Evolutionary conservation across 345 rosid genomes (phyloP).

Genomic region (Trapa bicornis): DNA sequence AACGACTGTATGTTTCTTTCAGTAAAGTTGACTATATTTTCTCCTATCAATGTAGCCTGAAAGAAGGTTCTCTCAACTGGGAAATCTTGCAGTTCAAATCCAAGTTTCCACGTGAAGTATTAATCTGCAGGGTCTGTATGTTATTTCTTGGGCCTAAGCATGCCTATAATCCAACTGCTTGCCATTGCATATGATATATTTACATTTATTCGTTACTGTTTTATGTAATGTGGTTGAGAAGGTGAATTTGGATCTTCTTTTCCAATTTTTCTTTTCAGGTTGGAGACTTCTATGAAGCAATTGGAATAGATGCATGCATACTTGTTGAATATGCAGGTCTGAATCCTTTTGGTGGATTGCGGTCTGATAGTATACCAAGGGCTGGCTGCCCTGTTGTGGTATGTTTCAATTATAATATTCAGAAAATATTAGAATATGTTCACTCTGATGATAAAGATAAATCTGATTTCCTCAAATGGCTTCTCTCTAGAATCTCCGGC

Average conservation of each 20-base stretch:
- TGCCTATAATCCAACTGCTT: neutral
- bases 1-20: neutral
- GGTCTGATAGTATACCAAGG: constrained; percentile 74
- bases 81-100: constrained; percentile 95
- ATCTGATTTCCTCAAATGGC: neutral
- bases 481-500: constrained; percentile 81
- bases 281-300: constrained; percentile 90
- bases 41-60: constrained; percentile 45
- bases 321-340: constrained; percentile 95
- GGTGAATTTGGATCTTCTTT: neutral
- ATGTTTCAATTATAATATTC: constrained; percentile 11
- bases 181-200: neutral
- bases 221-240: neutral
- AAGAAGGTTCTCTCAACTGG: constrained; percentile 78
- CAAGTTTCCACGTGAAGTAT: constrained; percentile 84
- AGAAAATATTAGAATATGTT: neutral
- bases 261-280: constrained; percentile 33
- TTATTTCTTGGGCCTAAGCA: neutral
- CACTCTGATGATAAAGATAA: neutral
- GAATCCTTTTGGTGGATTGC: constrained; percentile 91
- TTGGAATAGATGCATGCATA: constrained; percentile 93
- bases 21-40: constrained; percentile 3
- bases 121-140: constrained; percentile 80
- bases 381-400: constrained; percentile 99
- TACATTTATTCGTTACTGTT: neutral